Evolutionary conservation across 805 yeast species (phyloP), one percentile per base, ranked within the genome.

Genomic region (Ogataea salicorniae): DNA sequence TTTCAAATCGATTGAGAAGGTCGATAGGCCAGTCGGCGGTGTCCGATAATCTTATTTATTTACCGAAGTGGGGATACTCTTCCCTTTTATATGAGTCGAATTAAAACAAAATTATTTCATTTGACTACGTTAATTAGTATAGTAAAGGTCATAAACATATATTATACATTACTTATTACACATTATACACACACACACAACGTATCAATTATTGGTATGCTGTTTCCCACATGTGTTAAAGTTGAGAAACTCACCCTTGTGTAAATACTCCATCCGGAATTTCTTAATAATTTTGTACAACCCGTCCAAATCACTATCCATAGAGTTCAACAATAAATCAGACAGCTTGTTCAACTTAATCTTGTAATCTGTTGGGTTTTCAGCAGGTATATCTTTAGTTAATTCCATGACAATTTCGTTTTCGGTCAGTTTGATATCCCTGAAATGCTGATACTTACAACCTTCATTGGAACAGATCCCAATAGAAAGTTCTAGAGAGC

Each of bases 381-480:
- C 36, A 11, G 52, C 48, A 20, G 56, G 56, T 5, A 53, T 29
- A 33, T 53, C 56, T 18, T 42, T 45, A 2, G 48, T 46, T 31
- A 50, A 40, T 23, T 50, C 54, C 22, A 50, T 15, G 11, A 53
- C 36, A 23, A 51, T 38, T 31, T 49, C 45, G 34, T 49, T 52
- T 8, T 49, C 48, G 16, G 31, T 47, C 42, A 51, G 31, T 4
- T 29, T 11, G 26, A 47, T 47, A 34, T 50, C 50, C 38, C 35
- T 42, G 37, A 46, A 47, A 39, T 56, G 60, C 40, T 56, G 60
- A 15, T 37, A 45, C 11, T 31, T 26, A 29, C 59, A 56, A 22
- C 37, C 42, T 6, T 33, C 42, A n/a, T 42, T 36, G 16, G 33
- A 22, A 39, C 60, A 56, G 15, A 20, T 7, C 5, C 56, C 58